These are phyloP conservation scores for Thielaviopsis ethacetica DNA, from an alignment of 2,329 filamentous ascomycete genomes.

Conservation along the genomic window DNA sequence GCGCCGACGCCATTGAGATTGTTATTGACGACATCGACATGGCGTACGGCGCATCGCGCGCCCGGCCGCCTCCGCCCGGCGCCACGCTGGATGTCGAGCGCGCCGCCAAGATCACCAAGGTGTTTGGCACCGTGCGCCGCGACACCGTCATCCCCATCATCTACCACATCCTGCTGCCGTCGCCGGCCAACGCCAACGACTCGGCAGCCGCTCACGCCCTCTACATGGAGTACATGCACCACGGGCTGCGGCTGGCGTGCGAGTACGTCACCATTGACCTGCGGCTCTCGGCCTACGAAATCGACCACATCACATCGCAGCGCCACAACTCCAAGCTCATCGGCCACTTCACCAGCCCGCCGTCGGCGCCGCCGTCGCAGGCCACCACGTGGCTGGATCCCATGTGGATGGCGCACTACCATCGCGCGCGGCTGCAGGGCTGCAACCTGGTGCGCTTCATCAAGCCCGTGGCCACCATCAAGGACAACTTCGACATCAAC, in stretches of 20 bases:
- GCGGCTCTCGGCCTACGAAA: constrained; percentile 32
- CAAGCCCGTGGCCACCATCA: constrained; percentile 36
- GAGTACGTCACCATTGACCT: constrained; percentile 49
- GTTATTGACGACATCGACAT: constrained; percentile 22
- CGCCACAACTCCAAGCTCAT: constrained; percentile 46
- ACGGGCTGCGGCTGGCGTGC: constrained; percentile 44
- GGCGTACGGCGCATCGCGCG: constrained; percentile 2
- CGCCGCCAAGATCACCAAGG: constrained; percentile 37
- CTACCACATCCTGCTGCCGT: constrained; percentile 30
- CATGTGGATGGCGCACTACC: constrained; percentile 39
- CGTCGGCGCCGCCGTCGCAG: constrained; percentile 7
- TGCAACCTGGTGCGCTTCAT: constrained; percentile 48
- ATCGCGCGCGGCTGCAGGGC: constrained; percentile 37
- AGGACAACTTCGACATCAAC: constrained; percentile 46
- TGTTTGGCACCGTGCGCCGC: constrained; percentile 42
- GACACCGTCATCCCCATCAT: constrained; percentile 45
- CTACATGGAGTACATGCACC: constrained; percentile 41
- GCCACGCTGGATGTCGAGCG: constrained; percentile 18
- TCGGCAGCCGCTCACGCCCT: constrained; percentile 15
- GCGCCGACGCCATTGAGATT: constrained; percentile 50
- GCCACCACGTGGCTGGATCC: constrained; percentile 35
- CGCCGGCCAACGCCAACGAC: constrained; percentile 8
- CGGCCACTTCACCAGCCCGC: constrained; percentile 29
- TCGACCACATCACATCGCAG: constrained; percentile 31
- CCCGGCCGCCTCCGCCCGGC: constrained; percentile 6